A percentile compares a stretch with the other conserved stretches of the same genome.
These are phyloP conservation scores for Aegilops speltoides DNA, from an alignment of 176 grass and related monocot species.

Conservation along the genomic window DNA sequence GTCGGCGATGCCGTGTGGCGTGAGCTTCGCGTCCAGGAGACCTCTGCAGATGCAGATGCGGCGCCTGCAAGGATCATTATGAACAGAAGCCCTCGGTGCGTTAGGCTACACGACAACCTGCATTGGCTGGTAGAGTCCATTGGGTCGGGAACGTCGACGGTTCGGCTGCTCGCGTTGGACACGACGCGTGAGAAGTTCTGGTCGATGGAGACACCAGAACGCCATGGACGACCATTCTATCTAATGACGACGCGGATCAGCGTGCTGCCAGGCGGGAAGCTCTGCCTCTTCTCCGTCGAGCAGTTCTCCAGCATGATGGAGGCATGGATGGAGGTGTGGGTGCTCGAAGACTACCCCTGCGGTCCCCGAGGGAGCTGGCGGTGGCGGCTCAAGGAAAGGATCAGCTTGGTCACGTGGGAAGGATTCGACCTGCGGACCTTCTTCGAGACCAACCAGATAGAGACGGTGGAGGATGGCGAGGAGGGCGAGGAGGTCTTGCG, in stretches of 20 bases:
- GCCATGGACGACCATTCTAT: neutral
- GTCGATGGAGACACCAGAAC: neutral
- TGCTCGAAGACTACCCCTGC: neutral
- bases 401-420: neutral
- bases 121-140: constrained; percentile 3
- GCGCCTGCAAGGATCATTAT: neutral
- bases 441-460: neutral
- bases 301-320: neutral
- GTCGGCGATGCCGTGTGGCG: constrained; percentile 4
- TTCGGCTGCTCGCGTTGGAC: constrained; percentile 17
- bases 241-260: neutral
- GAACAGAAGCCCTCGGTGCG: neutral
- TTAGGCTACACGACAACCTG: constrained; percentile 2
- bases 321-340: neutral
- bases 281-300: neutral
- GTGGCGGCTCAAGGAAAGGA: neutral
- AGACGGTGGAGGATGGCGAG: neutral
- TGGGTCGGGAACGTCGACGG: neutral
- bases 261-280: neutral
- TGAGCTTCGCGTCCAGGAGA: neutral
- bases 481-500: neutral
- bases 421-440: neutral
- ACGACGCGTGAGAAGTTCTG: neutral
- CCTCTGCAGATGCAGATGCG: neutral
- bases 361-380: neutral